Evolutionary conservation across 2,329 filamentous ascomycete species (phyloP), one percentile per base, ranked within the genome.

Genomic region (Blastomyces parvus): DNA sequence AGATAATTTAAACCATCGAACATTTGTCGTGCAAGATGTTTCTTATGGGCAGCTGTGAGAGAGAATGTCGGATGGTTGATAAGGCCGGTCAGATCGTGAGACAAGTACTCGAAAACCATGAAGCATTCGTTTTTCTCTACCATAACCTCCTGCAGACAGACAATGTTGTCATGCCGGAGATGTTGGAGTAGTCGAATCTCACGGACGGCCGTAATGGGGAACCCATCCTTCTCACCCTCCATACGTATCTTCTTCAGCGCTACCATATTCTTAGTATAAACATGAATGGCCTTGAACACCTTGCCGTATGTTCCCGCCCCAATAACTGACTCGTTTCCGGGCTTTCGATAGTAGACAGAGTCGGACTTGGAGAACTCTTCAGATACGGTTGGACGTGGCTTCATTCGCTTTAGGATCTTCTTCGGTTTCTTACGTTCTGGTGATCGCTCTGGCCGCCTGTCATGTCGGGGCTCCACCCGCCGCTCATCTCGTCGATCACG

Each of bases 201-300:
- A 69, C 94, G 89, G 52, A 99, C 84, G 11, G 94, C 93, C 0
- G 94, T 99, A 66, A 99, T 97, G 13, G 94, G 94, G 69, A 99
- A 99, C 73, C 94, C 94, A 76, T 99, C 94, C 74, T 97, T 97
- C 79, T 99, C 94, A 71, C 97, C 96, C 76, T 99, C 94, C 90
- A 97, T 97, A 67, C 97, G 86, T 69, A 99, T 99, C 82, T 97
- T 97, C 80, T 99, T 99, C 72, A 99, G 78, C 2, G 94, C 94
- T 63, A 96, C 90, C 64, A 93, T 79, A 14, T 84, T 83, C 64
- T 91, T 88, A 0, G 86, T 91, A 72, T 86, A 89, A 68, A 86
- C 86, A 63, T 90, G 91, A 64, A 86, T 85, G 64, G 91, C 94
- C 71, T 94, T 94, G 76, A 96, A 91, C n/a, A 97, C 94, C 78